Evolutionary conservation across 2,329 filamentous ascomycete species (phyloP).

Genomic region (Pyricularia pennisetigena): DNA sequence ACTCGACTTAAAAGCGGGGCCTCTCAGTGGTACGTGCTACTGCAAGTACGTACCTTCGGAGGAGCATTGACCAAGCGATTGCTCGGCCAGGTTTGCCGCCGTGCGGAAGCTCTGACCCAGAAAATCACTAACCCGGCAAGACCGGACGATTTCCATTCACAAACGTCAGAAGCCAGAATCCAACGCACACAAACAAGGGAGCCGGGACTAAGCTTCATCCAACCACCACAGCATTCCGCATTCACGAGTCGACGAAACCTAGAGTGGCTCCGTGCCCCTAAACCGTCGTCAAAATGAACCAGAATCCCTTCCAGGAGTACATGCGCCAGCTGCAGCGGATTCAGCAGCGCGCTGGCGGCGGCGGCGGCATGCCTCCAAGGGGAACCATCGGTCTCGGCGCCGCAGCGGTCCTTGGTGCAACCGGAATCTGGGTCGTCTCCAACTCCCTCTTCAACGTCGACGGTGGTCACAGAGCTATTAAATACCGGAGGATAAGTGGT

Average conservation of each 20-base stretch:
- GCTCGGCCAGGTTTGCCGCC: background rate
- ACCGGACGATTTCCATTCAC: background rate
- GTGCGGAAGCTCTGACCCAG: background rate
- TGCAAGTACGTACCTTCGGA: background rate
- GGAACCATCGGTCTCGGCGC: slow-evolving; percentile 29
- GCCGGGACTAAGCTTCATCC: background rate
- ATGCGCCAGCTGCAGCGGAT: slow-evolving; percentile 33
- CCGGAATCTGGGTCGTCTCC: slow-evolving; percentile 41
- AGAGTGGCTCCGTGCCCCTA: background rate
- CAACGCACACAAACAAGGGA: background rate
- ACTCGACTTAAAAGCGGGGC: background rate
- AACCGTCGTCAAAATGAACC: slow-evolving; percentile 19
- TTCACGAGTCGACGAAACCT: slow-evolving; percentile 2
- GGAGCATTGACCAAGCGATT: background rate
- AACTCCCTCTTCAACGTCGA: slow-evolving; percentile 75
- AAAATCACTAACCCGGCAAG: background rate
- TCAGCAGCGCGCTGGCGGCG: slow-evolving; percentile 16
- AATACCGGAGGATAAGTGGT: slow-evolving; percentile 87
- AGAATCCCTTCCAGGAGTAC: slow-evolving; percentile 37
- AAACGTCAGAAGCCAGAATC: background rate
- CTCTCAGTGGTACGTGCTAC: background rate
- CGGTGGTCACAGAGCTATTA: slow-evolving; percentile 97
- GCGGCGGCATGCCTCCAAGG: background rate
- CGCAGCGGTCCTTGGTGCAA: slow-evolving; percentile 32
- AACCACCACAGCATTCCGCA: background rate